Evolutionary conservation across 257 asterid species (phyloP).

Genomic region (Prunella vulgaris): DNA sequence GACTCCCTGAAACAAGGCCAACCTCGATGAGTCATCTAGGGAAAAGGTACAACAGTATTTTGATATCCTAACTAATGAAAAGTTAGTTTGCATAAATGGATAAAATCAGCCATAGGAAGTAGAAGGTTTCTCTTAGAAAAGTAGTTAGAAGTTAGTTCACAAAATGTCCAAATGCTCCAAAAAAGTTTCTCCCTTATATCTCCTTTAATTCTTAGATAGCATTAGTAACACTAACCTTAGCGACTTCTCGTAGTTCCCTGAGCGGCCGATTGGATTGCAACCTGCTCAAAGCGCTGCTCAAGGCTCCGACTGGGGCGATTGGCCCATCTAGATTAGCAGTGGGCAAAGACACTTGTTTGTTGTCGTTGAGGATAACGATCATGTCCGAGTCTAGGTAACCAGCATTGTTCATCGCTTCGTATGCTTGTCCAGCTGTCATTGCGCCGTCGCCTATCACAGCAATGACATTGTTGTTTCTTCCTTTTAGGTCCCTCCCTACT

Average conservation of each 20-base stretch:
- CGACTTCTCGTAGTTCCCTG: slow-evolving; percentile 91
- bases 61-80: no score
- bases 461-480: slow-evolving; percentile 62
- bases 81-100: no score
- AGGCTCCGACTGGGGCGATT: slow-evolving; percentile 81
- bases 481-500: slow-evolving; percentile 87
- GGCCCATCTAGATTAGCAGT: slow-evolving; percentile 93
- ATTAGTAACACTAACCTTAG: slow-evolving; percentile 50
- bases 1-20: slow-evolving; percentile 64
- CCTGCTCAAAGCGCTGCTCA: slow-evolving; percentile 84
- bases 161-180: no score
- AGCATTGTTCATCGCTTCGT: slow-evolving; percentile 96
- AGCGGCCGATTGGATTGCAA: slow-evolving; percentile 87
- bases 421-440: slow-evolving; percentile 97
- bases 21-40: slow-evolving; percentile 1
- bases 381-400: slow-evolving; percentile 94
- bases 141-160: no score
- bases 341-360: slow-evolving; percentile 94
- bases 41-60: no score
- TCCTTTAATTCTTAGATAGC: no score
- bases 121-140: no score
- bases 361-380: slow-evolving; percentile 93
- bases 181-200: no score
- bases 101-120: no score
- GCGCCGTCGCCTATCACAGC: slow-evolving; percentile 97